phyloP scores from a whole-genome alignment of 345 rosid species.

The Hibiscus trionum region DNA sequence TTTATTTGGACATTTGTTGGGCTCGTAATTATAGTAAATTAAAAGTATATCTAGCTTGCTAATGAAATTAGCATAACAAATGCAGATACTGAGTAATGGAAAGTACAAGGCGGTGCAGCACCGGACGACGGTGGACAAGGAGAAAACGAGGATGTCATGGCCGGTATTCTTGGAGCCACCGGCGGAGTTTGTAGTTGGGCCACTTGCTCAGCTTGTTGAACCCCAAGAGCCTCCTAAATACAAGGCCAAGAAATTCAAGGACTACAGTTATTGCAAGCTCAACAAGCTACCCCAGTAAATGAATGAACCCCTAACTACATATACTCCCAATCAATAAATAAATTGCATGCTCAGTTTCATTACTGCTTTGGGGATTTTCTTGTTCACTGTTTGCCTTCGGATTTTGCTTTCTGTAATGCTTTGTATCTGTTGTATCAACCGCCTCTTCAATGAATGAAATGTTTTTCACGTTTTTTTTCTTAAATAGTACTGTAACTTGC shows the following conservation, averaged over 20 bases:
- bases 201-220: constrained; percentile 45
- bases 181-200: constrained; percentile 49
- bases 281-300: constrained; percentile 32
- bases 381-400: too few species aligned
- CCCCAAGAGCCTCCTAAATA: constrained; percentile 40
- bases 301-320: not conserved
- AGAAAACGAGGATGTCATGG: constrained; percentile 89
- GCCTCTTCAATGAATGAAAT: too few species aligned
- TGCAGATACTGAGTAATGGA: constrained; percentile 76
- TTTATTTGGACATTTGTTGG: too few species aligned
- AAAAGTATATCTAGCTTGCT: too few species aligned
- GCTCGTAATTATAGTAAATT: too few species aligned
- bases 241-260: constrained; percentile 59
- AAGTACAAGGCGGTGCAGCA: constrained; percentile 58
- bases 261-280: constrained; percentile 62
- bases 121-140: constrained; percentile 61
- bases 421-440: too few species aligned
- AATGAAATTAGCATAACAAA: not conserved
- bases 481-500: too few species aligned
- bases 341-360: not conserved
- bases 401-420: too few species aligned
- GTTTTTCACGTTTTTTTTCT: too few species aligned
- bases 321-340: not conserved
- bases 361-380: too few species aligned
- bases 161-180: constrained; percentile 90